Evolutionary conservation across 192 early-diverging fungal species (phyloP).

Genomic region (Mortierella hygrophila): DNA sequence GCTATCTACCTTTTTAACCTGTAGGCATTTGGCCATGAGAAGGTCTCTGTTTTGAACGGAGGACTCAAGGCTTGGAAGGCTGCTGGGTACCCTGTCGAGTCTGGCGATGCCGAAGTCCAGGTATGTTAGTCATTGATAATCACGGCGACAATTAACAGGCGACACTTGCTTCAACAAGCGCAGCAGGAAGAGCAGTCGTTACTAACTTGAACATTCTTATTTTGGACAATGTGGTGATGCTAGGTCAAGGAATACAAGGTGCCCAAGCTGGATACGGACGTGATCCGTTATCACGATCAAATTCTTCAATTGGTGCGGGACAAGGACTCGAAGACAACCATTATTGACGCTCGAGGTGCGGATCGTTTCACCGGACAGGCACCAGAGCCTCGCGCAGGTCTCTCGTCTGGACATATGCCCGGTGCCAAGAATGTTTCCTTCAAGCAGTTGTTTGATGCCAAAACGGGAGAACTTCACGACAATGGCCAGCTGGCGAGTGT

Average conservation of each 20-base stretch:
- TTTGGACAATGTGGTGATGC: background rate
- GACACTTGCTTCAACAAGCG: too few relatives aligned
- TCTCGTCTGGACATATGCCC: conserved; percentile 89
- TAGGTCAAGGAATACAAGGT: conserved; percentile 56
- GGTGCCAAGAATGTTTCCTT: conserved; percentile 82
- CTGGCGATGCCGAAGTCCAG: conserved; percentile 48
- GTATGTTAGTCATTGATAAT: conserved; percentile 21
- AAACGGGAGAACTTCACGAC: conserved; percentile 66
- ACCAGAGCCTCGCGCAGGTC: conserved; percentile 83
- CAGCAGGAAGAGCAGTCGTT: background rate
- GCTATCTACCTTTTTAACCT: background rate
- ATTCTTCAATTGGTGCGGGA: conserved; percentile 68
- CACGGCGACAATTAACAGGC: too few relatives aligned
- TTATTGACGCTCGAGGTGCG: conserved; percentile 80
- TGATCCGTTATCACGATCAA: conserved; percentile 65
- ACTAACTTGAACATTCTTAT: background rate
- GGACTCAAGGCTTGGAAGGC: conserved; percentile 86
- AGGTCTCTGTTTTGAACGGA: conserved; percentile 90
- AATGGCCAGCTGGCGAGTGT: conserved; percentile 65
- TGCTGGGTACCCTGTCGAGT: conserved; percentile 64
- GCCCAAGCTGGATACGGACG: conserved; percentile 26
- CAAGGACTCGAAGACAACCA: conserved; percentile 52
- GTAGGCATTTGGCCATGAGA: conserved; percentile 90
- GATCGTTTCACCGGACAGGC: conserved; percentile 75
- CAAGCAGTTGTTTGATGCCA: conserved; percentile 64